Conservation (phyloP, 2,329 filamentous ascomycete genomes). For the Lasiodiplodia citricola region DNA sequence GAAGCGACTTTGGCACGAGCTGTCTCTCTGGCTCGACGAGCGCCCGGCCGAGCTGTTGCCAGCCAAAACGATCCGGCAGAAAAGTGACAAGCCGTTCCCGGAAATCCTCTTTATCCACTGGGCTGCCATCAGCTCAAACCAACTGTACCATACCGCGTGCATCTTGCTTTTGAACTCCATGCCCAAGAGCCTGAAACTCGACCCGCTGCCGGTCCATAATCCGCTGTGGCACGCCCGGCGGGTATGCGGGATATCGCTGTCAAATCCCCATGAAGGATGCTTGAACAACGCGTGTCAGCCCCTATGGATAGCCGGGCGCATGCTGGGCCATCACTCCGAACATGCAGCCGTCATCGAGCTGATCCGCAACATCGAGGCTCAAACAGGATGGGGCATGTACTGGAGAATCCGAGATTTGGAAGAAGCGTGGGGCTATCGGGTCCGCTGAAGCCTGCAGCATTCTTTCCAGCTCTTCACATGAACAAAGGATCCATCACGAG, state of each 20-base stretch:
- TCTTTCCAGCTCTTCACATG: not conserved
- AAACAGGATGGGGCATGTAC: constrained; percentile 60
- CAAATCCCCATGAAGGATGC: constrained; percentile 62
- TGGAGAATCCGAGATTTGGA: constrained; percentile 62
- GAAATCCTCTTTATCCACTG: constrained; percentile 59
- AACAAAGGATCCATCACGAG: constrained; percentile 27
- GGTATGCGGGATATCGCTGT: constrained; percentile 62
- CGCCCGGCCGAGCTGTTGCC: constrained; percentile 56
- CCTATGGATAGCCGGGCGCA: constrained; percentile 60
- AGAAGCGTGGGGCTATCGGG: constrained; percentile 38
- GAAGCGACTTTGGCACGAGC: constrained; percentile 55
- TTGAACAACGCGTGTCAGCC: constrained; percentile 65
- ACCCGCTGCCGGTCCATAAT: constrained; percentile 45
- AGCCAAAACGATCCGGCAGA: constrained; percentile 47
- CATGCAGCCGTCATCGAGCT: constrained; percentile 48
- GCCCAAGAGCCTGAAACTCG: constrained; percentile 34
- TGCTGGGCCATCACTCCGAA: constrained; percentile 58
- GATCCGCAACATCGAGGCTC: constrained; percentile 57
- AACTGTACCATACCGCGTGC: constrained; percentile 63
- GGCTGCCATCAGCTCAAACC: constrained; percentile 63
- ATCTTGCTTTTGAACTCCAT: constrained; percentile 57
- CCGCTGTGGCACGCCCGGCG: constrained; percentile 61
- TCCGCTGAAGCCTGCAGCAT: constrained; percentile 22
- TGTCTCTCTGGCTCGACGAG: constrained; percentile 55
- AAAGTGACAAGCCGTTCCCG: constrained; percentile 53